Conservation (phyloP, 129 eudicot genomes). For the Chrysanthemum makinoi region DNA sequence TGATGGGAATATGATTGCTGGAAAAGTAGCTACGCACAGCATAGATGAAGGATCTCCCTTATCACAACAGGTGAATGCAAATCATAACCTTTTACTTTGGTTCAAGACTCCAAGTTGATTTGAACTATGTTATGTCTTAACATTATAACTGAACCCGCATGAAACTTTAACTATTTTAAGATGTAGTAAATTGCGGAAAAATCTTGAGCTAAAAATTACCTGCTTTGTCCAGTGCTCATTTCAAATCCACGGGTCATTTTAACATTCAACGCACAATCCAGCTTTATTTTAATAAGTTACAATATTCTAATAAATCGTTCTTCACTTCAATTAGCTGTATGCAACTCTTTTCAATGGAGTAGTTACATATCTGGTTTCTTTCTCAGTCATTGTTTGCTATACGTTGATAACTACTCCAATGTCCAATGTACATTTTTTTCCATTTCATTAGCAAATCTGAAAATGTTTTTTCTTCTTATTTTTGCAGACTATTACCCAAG, state of each 20-base stretch:
- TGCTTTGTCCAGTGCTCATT: background rate
- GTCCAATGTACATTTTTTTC: background rate
- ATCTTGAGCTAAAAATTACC: background rate
- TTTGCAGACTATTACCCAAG: conserved; percentile 65
- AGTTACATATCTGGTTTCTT: background rate
- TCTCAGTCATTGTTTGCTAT: background rate
- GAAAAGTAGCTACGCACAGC: conserved; percentile 74
- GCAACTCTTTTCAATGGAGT: background rate
- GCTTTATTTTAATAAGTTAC: no score
- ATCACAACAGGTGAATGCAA: conserved; percentile 65
- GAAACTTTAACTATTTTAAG: background rate
- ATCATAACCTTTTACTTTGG: background rate
- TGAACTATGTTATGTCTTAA: background rate
- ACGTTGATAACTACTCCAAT: background rate
- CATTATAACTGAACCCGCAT: background rate
- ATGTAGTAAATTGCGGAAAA: background rate
- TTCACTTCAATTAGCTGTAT: background rate
- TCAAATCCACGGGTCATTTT: background rate
- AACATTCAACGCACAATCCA: no score
- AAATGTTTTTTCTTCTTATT: background rate
- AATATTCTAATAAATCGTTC: no score
- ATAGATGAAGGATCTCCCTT: conserved; percentile 82
- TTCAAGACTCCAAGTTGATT: background rate
- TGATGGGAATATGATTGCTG: conserved; percentile 75
- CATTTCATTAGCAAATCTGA: background rate